Conservation (phyloP, 306 rosid genomes). For the Alnus rubra region DNA sequence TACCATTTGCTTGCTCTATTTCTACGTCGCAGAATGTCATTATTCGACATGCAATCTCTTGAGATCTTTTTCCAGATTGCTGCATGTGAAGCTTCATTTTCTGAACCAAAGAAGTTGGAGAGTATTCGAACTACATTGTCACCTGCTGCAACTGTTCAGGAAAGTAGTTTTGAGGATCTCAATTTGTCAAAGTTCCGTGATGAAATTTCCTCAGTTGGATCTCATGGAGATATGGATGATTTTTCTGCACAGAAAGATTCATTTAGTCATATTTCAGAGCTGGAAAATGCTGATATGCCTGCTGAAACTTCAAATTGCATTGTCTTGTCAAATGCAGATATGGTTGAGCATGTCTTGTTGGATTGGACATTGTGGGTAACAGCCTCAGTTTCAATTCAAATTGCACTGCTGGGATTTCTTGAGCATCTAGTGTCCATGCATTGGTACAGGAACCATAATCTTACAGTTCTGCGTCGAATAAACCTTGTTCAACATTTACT, state of each 20-base stretch:
- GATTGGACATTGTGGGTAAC: slow-evolving; percentile 99
- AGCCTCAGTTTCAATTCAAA: slow-evolving; percentile 82
- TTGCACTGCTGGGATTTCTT: slow-evolving; percentile 90
- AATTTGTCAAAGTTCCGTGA: slow-evolving; percentile 78
- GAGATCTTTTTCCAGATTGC: slow-evolving; percentile 98
- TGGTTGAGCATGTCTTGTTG: slow-evolving; percentile 98
- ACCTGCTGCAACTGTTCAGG: slow-evolving; percentile 58
- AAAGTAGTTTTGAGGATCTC: slow-evolving; percentile 70
- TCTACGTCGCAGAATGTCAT: slow-evolving; percentile 82
- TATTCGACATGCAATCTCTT: slow-evolving; percentile 96
- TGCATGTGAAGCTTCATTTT: slow-evolving; percentile 99
- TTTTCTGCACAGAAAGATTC: slow-evolving; percentile 89
- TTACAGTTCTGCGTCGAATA: slow-evolving; percentile 85
- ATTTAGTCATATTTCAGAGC: slow-evolving; percentile 92
- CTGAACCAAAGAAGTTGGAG: slow-evolving; percentile 87
- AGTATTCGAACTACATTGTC: slow-evolving; percentile 52
- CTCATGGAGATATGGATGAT: slow-evolving; percentile 92
- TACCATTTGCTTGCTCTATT: slow-evolving; percentile 96
- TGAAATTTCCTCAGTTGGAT: slow-evolving; percentile 84
- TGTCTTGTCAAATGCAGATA: slow-evolving; percentile 96
- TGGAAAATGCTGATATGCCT: slow-evolving; percentile 73
- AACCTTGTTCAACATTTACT: slow-evolving; percentile 97
- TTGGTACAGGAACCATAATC: slow-evolving; percentile 97
- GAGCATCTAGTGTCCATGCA: slow-evolving; percentile 99
- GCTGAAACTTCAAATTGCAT: slow-evolving; percentile 97